Evolutionary conservation across 2,329 filamentous ascomycete genomes (phyloP).

Genomic region (Passalora sequoiae): DNA sequence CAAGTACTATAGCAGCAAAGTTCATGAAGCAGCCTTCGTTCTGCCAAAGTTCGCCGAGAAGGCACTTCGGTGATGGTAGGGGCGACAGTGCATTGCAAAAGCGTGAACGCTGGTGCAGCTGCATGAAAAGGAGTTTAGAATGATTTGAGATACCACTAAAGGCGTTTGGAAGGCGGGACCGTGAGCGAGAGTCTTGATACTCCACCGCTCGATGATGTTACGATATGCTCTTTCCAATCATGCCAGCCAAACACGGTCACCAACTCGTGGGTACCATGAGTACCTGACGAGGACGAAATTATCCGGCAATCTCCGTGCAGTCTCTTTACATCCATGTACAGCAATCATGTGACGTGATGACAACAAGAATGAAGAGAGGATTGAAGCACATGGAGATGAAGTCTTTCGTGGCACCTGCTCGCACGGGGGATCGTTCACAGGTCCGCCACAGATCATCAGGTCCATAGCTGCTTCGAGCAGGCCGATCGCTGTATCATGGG

Average conservation of each 20-base stretch:
- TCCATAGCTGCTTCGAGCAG: too few species aligned
- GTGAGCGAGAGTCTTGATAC: slow-evolving; percentile 1
- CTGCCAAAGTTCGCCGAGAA: slow-evolving; percentile 90
- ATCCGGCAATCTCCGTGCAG: too few species aligned
- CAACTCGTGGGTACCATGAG: too few species aligned
- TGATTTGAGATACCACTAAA: slow-evolving; percentile 10
- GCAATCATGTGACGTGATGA: too few species aligned
- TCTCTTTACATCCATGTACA: too few species aligned
- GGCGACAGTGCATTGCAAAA: background rate
- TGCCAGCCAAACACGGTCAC: too few species aligned
- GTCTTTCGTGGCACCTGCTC: too few species aligned
- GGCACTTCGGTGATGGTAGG: slow-evolving; percentile 51
- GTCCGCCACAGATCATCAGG: slow-evolving; percentile 6
- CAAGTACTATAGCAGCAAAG: slow-evolving; percentile 95
- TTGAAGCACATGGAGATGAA: too few species aligned
- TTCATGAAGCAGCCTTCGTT: slow-evolving; percentile 91
- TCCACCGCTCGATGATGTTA: background rate
- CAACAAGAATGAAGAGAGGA: too few species aligned
- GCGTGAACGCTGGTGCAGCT: background rate
- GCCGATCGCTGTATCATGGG: background rate
- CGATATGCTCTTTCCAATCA: slow-evolving; percentile 5
- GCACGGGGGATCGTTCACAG: too few species aligned
- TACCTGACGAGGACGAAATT: too few species aligned
- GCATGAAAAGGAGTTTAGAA: slow-evolving; percentile 1
- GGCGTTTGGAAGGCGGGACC: slow-evolving; percentile 8